Evolutionary conservation across 495 filamentous ascomycete species (phyloP).

Genomic region (Antarctomyces pellizariae): DNA sequence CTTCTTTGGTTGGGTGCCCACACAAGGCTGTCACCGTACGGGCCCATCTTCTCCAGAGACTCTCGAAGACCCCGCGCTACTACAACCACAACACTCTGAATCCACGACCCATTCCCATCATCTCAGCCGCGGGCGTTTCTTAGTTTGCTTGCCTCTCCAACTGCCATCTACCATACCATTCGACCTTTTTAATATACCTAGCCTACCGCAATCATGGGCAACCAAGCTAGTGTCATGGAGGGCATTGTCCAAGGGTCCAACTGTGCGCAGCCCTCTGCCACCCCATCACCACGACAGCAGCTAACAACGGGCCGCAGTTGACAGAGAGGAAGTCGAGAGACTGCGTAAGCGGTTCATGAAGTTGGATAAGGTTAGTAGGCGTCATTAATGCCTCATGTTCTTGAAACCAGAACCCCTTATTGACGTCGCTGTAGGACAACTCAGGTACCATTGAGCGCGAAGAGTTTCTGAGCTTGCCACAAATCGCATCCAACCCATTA

Average conservation of each 20-base stretch:
- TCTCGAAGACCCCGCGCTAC: no score
- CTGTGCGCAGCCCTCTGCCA: conserved; percentile 33
- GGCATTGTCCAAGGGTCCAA: conserved; percentile 91
- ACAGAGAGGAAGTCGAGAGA: conserved; percentile 87
- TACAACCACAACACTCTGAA: no score
- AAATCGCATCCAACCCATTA: conserved; percentile 93
- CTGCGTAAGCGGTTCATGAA: conserved; percentile 98
- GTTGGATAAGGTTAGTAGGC: conserved; percentile 59
- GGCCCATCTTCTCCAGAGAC: no score
- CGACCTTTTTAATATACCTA: conserved; percentile 6
- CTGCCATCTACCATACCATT: no score
- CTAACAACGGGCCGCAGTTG: conserved; percentile 34
- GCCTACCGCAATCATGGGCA: conserved; percentile 40
- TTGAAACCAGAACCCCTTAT: not conserved
- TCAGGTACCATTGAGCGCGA: conserved; percentile 97
- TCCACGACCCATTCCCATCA: no score
- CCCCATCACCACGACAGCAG: conserved; percentile 2
- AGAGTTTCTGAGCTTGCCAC: conserved; percentile 89
- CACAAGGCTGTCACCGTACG: no score
- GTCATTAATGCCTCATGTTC: not conserved
- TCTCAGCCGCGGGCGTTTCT: no score
- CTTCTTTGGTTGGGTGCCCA: no score
- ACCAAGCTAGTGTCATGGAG: conserved; percentile 69
- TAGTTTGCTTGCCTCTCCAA: no score
- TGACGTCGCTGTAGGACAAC: conserved; percentile 43